Base-by-base conservation (phyloP, 306 rosid genomes). In the Prunus fruticosa region DNA sequence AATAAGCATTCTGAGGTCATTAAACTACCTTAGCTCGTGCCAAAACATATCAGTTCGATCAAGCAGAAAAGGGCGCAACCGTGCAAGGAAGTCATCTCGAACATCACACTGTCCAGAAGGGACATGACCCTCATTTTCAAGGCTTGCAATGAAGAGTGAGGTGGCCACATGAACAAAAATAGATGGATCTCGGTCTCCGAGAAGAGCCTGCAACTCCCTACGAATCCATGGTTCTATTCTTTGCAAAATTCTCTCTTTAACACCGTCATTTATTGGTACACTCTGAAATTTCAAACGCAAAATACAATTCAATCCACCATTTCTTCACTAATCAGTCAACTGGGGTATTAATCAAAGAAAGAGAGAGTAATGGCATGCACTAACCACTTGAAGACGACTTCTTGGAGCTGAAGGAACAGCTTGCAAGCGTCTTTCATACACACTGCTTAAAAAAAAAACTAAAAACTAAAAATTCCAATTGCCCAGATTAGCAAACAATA, bases 161-260 rank as follows among this genome's bases (percentile, higher is more conserved):
- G 84, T 70, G 2, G 67, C 88, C 71, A 87, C 88, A 82, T 78
- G 91, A 79, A 86, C 88, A 78, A 89, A 79, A 74, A 87, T 53
- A 49, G 86, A 78, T 25, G 91, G 91, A 72, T 86, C 88, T 28
- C 81, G 79, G 67, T 85, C 90, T 28, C 77, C 81, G 8, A 89
- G 83, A 71, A 87, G 66, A 54, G 85, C 87, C 61, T 82, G 87
- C 58, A 89, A 82, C 87, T 89, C 94, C 80, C 94, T 89, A 51
- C 65, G 20, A 64, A 89, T 82, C 94, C 94, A 85, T 0, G 91
- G 91, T 50, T 87, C 86, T 71, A 89, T 84, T 80, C 83, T 83
- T 41, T 61, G 84, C 46, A 80, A 27, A 4, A 82, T 79, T 56
- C 69, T 79, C 58, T 78, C 84, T 56, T 76, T 87, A 5, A 20